Evolutionary conservation across 192 early-diverging fungal species (phyloP).

Genomic region (Coemansia sp.): DNA sequence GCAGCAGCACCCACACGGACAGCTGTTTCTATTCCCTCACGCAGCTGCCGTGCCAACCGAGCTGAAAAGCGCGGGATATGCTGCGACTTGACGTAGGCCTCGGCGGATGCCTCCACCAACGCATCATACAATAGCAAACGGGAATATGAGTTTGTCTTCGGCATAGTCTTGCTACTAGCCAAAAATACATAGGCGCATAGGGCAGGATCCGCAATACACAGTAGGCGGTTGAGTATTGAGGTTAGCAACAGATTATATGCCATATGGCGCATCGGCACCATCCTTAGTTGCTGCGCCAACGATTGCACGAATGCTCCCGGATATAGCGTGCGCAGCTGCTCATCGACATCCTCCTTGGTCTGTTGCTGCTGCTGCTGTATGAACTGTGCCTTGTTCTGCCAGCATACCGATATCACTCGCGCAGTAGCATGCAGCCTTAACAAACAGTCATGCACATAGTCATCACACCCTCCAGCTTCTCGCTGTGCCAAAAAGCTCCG

Average conservation of each 20-base stretch:
- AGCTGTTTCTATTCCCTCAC: slow-evolving; percentile 49
- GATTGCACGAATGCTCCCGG: slow-evolving; percentile 58
- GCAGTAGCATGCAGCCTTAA: slow-evolving; percentile 10
- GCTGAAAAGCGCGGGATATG: slow-evolving; percentile 35
- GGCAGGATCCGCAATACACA: slow-evolving; percentile 51
- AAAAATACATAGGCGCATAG: slow-evolving; percentile 38
- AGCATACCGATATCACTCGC: neutral
- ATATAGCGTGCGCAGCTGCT: slow-evolving; percentile 25
- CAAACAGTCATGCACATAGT: slow-evolving; percentile 37
- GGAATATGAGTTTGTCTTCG: neutral
- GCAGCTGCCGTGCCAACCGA: slow-evolving; percentile 29
- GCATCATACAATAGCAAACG: slow-evolving; percentile 28
- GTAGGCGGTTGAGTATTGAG: slow-evolving; percentile 55
- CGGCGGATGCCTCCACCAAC: slow-evolving; percentile 31
- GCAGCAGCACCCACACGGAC: slow-evolving; percentile 39
- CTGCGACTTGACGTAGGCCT: slow-evolving; percentile 49
- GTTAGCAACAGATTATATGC: slow-evolving; percentile 61
- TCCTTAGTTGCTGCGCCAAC: slow-evolving; percentile 48
- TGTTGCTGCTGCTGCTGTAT: neutral
- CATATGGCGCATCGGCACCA: slow-evolving; percentile 53
- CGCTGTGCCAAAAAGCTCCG: slow-evolving; percentile 21
- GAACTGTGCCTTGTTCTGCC: slow-evolving; percentile 6
- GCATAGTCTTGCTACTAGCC: slow-evolving; percentile 29
- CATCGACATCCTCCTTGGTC: slow-evolving; percentile 1
- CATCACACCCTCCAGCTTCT: slow-evolving; percentile 42